Base-by-base conservation (phyloP, 1,139 yeast species). In the Pneumocystis murina region DNA sequence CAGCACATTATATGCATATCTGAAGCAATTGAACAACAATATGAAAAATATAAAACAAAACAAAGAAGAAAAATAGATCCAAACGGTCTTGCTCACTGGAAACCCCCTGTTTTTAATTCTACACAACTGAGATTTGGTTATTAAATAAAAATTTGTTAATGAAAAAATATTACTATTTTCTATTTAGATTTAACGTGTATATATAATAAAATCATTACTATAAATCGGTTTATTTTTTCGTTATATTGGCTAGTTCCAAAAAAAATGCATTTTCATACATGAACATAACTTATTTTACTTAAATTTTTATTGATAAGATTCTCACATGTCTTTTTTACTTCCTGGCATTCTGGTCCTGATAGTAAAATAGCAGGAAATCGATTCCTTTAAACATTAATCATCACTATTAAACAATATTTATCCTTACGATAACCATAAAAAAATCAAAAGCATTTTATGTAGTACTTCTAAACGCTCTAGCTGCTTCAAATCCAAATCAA, bases 121-220 rank as follows among this genome's bases (percentile, higher is more conserved):
- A 91, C 95, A 64, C 97, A 92, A 77, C 77, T 92, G 71, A 80
- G 97, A 69, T 92, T 92, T 75, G 97, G 97, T 2, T 91, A 97
- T 96, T 91, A 76, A 74, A 36, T 7, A 12, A 48, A 43, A 24
- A 24, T 58, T 58, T 7, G 35, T 33, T 33, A 7, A 28, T 28
- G 30, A 4, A 4, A 7, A 33, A 33, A 33, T 7, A 33, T 33
- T 4, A 33, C 8, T 33, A 7, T 33, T 33, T 33, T 33, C 35
- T 7, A 33, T 33, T 33, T 33, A 33, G 8, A 33, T 33, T 33
- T 6, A 33, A 33, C 35, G 4, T 33, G 35, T 33, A 33, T 7
- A 33, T 33, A 33, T 33, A 7, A 7, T 6, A 33, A 33, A 33
- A 33, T 7, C 8, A 33, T 33, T 4, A 28, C 8, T 33, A 7